These are phyloP conservation scores for Calonectria montana DNA, from an alignment of 2,329 filamentous ascomycete species.

Conservation along the genomic window DNA sequence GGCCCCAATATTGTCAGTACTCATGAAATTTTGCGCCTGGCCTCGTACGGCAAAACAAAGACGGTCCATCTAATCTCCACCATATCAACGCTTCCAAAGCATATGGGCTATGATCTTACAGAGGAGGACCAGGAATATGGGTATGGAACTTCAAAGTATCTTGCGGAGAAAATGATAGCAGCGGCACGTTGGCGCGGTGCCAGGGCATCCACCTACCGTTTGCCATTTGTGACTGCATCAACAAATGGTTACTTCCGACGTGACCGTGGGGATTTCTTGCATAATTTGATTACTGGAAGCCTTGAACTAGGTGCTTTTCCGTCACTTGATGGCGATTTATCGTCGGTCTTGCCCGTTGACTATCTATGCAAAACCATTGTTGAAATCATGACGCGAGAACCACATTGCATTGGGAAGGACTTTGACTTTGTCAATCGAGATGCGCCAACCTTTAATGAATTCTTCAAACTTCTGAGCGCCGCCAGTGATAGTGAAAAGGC, in stretches of 20 bases:
- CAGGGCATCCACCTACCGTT: background rate
- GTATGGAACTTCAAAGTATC: background rate
- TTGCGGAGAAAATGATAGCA: background rate
- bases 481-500: background rate
- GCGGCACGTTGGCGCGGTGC: background rate
- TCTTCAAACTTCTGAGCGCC: background rate
- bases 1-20: background rate
- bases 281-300: background rate
- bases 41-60: background rate
- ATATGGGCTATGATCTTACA: background rate
- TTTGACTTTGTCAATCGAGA: background rate
- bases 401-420: background rate
- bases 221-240: background rate
- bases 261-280: background rate
- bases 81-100: background rate
- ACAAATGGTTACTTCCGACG: background rate
- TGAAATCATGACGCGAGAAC: background rate
- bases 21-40: background rate
- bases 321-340: background rate
- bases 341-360: background rate
- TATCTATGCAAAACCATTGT: background rate
- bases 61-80: background rate
- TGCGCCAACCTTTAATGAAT: background rate
- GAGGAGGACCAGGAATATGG: background rate
- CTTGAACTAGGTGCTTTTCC: background rate